These are phyloP conservation scores for Gilbertella persicaria DNA, from an alignment of 371 early-diverging fungal species.

Conservation along the genomic window DNA sequence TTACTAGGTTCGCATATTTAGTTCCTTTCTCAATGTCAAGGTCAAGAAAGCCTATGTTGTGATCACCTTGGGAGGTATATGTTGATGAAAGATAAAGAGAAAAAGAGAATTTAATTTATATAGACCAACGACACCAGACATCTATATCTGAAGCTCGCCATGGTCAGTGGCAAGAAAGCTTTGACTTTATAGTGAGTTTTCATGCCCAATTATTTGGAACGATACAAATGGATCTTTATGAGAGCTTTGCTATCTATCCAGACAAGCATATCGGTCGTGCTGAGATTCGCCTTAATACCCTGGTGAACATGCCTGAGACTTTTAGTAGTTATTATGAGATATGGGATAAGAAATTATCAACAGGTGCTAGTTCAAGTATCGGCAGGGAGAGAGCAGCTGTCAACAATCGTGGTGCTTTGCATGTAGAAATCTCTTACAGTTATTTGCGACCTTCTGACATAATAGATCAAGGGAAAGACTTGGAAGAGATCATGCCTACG, in stretches of 20 bases:
- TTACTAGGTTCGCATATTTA: slow-evolving; percentile 42
- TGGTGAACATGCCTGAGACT: slow-evolving; percentile 65
- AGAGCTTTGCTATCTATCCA: slow-evolving; percentile 55
- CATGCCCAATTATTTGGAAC: slow-evolving; percentile 82
- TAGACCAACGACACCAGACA: slow-evolving; percentile 70
- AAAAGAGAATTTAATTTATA: background rate
- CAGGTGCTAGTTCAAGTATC: slow-evolving; percentile 60
- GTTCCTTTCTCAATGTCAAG: slow-evolving; percentile 40
- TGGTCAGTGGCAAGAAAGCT: slow-evolving; percentile 74
- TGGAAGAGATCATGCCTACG: slow-evolving; percentile 5
- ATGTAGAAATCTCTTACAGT: slow-evolving; percentile 62
- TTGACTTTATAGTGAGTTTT: slow-evolving; percentile 73
- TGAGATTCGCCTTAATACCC: slow-evolving; percentile 65
- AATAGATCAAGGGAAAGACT: background rate
- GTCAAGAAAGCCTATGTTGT: slow-evolving; percentile 45
- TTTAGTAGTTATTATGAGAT: slow-evolving; percentile 75
- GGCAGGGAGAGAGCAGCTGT: slow-evolving; percentile 53
- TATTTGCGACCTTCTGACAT: slow-evolving; percentile 33
- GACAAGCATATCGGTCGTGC: slow-evolving; percentile 76
- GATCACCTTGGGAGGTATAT: slow-evolving; percentile 46
- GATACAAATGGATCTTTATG: slow-evolving; percentile 73
- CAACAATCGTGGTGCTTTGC: slow-evolving; percentile 68
- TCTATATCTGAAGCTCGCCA: slow-evolving; percentile 61
- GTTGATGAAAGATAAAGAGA: background rate
- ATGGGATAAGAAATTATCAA: slow-evolving; percentile 65